Evolutionary conservation across 805 yeast genomes (phyloP).

Genomic region (Metschnikowia santaceciliae): DNA sequence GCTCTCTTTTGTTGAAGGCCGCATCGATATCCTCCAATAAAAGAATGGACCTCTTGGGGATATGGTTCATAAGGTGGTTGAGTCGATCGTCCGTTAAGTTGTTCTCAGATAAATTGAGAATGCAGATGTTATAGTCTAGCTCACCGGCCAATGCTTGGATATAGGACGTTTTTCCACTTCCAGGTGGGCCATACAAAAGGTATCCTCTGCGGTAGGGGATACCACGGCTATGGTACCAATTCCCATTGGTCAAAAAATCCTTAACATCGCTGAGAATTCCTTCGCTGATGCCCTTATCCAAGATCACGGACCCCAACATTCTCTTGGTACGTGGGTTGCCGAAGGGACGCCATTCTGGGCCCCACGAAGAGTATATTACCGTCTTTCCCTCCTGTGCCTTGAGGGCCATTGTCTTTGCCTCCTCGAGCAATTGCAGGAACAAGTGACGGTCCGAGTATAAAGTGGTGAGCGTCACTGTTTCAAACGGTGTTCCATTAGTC

Average conservation of each 20-base stretch:
- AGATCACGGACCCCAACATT: conserved; percentile 75
- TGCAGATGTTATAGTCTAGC: conserved; percentile 91
- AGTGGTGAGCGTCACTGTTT: conserved; percentile 92
- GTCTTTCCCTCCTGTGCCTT: conserved; percentile 88
- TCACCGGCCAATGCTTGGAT: conserved; percentile 97
- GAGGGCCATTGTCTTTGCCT: conserved; percentile 82
- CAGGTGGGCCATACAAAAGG: conserved; percentile 93
- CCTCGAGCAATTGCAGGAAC: conserved; percentile 66
- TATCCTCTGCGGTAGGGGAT: conserved; percentile 97
- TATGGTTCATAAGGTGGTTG: conserved; percentile 93
- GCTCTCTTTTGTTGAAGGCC: conserved; percentile 82
- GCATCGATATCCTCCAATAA: conserved; percentile 93
- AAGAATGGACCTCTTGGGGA: conserved; percentile 83
- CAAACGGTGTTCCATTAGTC: conserved; percentile 91
- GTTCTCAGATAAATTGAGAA: conserved; percentile 83
- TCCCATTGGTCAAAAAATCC: conserved; percentile 74
- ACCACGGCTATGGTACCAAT: conserved; percentile 95
- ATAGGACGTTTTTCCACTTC: conserved; percentile 92
- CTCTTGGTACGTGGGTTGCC: conserved; percentile 93
- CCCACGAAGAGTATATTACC: conserved; percentile 90
- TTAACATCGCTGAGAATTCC: conserved; percentile 63
- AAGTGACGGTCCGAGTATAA: conserved; percentile 73
- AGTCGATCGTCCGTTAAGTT: conserved; percentile 92
- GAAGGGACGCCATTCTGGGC: conserved; percentile 98
- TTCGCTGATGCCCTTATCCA: conserved; percentile 73